Percentiles rank a stretch among this genome's conserved stretches.
These are phyloP conservation scores for Platismatia glauca DNA, from an alignment of 495 filamentous ascomycete genomes.

Conservation along the genomic window DNA sequence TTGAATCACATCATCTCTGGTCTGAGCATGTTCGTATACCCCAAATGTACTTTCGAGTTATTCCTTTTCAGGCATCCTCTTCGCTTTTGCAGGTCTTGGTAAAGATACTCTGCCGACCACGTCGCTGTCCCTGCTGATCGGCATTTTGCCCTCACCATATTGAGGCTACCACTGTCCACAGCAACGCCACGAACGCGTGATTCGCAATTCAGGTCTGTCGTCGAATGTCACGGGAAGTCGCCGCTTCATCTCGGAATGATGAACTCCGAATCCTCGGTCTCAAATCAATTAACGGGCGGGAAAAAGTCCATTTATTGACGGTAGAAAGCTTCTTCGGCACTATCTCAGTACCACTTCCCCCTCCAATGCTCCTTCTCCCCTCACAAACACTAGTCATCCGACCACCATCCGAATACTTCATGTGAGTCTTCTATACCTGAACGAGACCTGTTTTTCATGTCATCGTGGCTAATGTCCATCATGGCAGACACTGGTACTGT, in stretches of 20 bases:
- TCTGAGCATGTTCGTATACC: constrained; percentile 9
- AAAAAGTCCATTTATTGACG: not conserved
- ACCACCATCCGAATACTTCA: not conserved
- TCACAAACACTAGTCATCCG: not conserved
- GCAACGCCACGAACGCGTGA: not conserved
- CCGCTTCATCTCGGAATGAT: not conserved
- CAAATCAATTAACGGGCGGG: not conserved
- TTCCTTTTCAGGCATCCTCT: not conserved
- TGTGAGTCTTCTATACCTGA: not conserved
- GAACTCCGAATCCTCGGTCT: not conserved
- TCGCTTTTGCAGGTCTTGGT: not conserved
- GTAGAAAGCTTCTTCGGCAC: constrained; percentile 1
- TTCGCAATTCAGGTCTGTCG: not conserved
- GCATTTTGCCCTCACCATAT: not conserved
- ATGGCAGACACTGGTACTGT: not conserved
- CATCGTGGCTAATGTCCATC: not conserved
- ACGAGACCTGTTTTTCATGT: not conserved
- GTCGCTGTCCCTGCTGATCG: not conserved
- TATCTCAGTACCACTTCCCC: not conserved
- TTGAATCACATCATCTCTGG: not conserved
- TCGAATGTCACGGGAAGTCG: not conserved
- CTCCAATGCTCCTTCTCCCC: not conserved
- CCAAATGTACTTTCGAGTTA: constrained; percentile 3
- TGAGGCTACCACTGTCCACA: not conserved
- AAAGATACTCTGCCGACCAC: not conserved